Evolutionary conservation across 2,329 filamentous ascomycete genomes (phyloP), one percentile per base, ranked within the genome.

Genomic region (Fusarium solani-melongenae): DNA sequence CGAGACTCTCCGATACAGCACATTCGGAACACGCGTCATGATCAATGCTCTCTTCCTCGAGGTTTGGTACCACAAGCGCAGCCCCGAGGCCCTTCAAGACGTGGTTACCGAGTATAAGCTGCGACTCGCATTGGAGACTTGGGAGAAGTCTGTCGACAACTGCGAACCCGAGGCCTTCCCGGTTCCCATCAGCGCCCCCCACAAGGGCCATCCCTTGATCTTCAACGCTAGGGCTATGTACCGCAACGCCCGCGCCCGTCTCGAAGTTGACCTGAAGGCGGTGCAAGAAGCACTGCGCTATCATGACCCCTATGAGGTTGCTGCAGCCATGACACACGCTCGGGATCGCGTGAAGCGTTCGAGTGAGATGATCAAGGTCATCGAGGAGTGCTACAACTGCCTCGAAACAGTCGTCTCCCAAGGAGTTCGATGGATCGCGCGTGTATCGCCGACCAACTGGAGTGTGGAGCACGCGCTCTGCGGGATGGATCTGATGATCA

Each of bases 151-250:
- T 44, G 90, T 98, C 24, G 94, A 97, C 66, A 89, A 97, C 70
- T 98, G 95, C 82, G 96, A 98, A 85, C 93, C 95, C 3, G 96
- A 99, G 84, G 92, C 91, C 15, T 94, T 96, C 62, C 90, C 94
- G 14, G 94, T 98, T 60, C 94, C 95, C 61, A 89, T 98, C 75
- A 97, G 94, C 81, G 95, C 96, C 31, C 96, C 96, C 56, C 95
- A 98, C 84, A 97, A 97, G 83, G 95, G 95, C 17, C 96, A 98
- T 80, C 96, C 96, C 20, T 88, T 99, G 62, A 95, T 98, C 78
- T 98, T 98, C 90, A 99, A 99, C 82, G 96, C 96, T 65, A 96
- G 96, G 91, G 96, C 96, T 20, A 92, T 98, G 87, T 98, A 96
- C 84, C 93, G 96, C 74, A 98, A 98, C 82, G 96, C 96, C 56